These are phyloP conservation scores for Dendrocalamus latiflorus DNA, from an alignment of 202 grass and related monocot species.

Conservation along the genomic window DNA sequence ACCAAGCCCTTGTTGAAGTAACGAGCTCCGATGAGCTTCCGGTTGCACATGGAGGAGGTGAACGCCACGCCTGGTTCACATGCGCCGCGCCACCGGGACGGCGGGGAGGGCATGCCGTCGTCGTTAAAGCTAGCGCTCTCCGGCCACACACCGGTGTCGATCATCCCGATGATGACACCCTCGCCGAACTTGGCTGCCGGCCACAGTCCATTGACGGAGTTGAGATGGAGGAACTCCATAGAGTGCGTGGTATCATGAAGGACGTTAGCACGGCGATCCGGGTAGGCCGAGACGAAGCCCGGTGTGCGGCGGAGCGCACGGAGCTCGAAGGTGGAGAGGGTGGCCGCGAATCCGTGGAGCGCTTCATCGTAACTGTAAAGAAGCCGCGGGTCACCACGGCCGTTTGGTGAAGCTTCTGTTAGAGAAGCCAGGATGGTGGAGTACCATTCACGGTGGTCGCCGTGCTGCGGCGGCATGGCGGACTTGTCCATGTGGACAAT, in stretches of 20 bases:
- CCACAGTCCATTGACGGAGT: constrained; percentile 30
- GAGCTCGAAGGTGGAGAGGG: constrained; percentile 44
- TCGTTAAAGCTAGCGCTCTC: constrained; percentile 86
- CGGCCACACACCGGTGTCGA: constrained; percentile 67
- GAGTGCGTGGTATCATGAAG: constrained; percentile 67
- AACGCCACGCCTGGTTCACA: constrained; percentile 54
- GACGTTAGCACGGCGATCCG: constrained; percentile 22
- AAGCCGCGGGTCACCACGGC: background rate
- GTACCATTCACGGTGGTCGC: constrained; percentile 49
- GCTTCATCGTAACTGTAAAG: constrained; percentile 65
- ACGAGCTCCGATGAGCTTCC: constrained; percentile 76
- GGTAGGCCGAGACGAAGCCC: constrained; percentile 60
- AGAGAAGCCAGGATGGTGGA: constrained; percentile 21
- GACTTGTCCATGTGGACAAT: constrained; percentile 84
- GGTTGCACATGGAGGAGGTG: constrained; percentile 49
- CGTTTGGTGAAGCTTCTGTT: background rate
- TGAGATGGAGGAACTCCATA: constrained; percentile 56
- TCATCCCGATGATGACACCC: constrained; percentile 74
- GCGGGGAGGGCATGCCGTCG: constrained; percentile 33
- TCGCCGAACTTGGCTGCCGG: constrained; percentile 48
- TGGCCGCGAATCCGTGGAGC: constrained; percentile 64
- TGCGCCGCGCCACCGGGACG: constrained; percentile 46
- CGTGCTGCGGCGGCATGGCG: constrained; percentile 46
- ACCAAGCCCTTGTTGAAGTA: constrained; percentile 59
- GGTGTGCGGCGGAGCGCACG: constrained; percentile 13